Evolutionary conservation across 2,329 filamentous ascomycete species (phyloP), one percentile per base, ranked within the genome.

Genomic region (Cryphonectria japonica): DNA sequence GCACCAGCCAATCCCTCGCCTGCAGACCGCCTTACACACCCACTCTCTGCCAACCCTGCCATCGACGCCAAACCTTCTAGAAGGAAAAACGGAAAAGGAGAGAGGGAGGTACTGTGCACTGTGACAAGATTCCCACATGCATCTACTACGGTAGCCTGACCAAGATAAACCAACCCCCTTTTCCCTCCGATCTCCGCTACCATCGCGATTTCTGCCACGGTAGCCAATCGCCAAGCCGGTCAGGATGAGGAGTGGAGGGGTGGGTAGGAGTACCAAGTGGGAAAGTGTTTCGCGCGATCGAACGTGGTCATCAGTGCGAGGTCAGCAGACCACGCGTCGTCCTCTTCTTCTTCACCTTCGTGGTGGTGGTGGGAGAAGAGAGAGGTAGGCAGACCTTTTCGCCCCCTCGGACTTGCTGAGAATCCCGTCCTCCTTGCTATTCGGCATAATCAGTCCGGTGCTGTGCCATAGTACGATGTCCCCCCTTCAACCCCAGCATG

Each of bases 281-380:
- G 52, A 29, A 29, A 57, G 52, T 29, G 52, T 29, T 29, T 26
- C 52, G 52, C 52, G 52, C n/a, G 13, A 14, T 16, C 52, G 11
- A 59, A 32, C 54, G 26, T 29, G 14, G 54, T 14, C 26, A 34
- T 14, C 54, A 32, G 14, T 59, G 54, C 26, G 26, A 59, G 26
- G 54, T 59, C 54, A 59, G 54, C 54, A 59, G 54, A 59, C 29
- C 54, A 32, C 54, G 54, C 54, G 54, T 32, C 54, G 54, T 32
- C 29, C 54, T 16, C 52, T 29, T n/a, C n/a, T 54, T 22, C 26
- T 26, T 26, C 52, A 29, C n/a, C 3, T 57, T 39, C 9, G 14
- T 14, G 29, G 41, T 16, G 41, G 2, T 13, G 41, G 46, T n/a
- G 22, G 46, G 8, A n/a, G 26, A 29, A 5, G 3, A 26, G 52